A percentile compares a stretch with the other conserved stretches of the same genome.
Evolutionary conservation across 116 monocot species (phyloP).

Genomic region (Phalaenopsis hybrid): DNA sequence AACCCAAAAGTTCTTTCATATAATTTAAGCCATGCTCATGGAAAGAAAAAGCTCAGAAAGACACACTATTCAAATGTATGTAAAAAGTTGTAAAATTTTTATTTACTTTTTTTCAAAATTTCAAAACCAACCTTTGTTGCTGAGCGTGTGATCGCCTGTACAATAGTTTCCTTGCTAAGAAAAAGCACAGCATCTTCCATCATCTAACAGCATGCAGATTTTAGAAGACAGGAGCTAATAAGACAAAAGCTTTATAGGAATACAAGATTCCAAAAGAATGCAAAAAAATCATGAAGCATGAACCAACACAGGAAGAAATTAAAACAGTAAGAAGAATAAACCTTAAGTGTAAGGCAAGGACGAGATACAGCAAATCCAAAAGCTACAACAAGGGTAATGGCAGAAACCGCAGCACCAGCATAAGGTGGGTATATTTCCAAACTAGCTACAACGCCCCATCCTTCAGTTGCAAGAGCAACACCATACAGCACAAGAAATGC

Average conservation of each 20-base stretch:
- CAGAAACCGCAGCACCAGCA: conserved; percentile 96
- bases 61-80: not conserved
- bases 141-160: conserved; percentile 92
- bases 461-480: conserved; percentile 86
- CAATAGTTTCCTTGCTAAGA: conserved; percentile 91
- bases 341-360: conserved; percentile 85
- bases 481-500: conserved; percentile 84
- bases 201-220: conserved; percentile 43
- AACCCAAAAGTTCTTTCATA: not conserved
- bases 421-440: conserved; percentile 89
- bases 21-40: not conserved
- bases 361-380: conserved; percentile 99
- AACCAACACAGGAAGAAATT: not conserved
- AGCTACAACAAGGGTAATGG: conserved; percentile 88
- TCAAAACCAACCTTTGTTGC: conserved; percentile 67
- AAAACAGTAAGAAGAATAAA: conserved; percentile 19
- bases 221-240: not conserved
- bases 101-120: not conserved
- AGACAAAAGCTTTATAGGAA: conserved; percentile 3
- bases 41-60: not conserved
- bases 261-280: not conserved
- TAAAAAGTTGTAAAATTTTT: not conserved
- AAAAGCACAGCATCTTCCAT: conserved; percentile 98
- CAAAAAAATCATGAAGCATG: not conserved
- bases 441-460: conserved; percentile 97